These are phyloP conservation scores for Metschnikowia similis DNA, from an alignment of 805 yeast genomes.

Conservation along the genomic window DNA sequence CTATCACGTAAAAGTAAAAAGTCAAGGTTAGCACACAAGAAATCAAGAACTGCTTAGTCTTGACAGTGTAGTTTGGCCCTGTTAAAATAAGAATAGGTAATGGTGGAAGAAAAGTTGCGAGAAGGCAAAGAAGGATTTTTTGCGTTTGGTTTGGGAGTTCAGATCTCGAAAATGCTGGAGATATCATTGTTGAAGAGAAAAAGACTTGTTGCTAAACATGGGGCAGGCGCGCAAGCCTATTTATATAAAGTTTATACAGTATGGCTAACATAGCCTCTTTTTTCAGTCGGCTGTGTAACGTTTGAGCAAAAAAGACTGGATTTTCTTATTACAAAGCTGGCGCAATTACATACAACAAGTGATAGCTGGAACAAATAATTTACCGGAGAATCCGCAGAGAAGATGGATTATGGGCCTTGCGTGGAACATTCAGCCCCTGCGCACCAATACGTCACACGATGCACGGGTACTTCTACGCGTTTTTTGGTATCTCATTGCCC, in stretches of 20 bases:
- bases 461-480: no score
- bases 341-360: no score
- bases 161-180: conserved; percentile 10
- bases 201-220: not conserved
- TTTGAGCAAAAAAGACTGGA: not conserved
- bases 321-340: no score
- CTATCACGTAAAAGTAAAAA: conserved; percentile 26
- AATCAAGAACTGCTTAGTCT: conserved; percentile 32
- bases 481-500: no score
- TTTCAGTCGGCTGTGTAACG: not conserved
- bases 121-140: conserved; percentile 24
- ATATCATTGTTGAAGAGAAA: conserved; percentile 4
- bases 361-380: no score
- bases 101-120: conserved; percentile 37
- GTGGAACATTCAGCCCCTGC: no score
- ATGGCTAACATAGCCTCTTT: not conserved
- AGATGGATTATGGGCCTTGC: no score
- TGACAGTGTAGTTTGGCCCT: conserved; percentile 24
- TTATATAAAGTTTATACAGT: not conserved
- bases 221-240: not conserved
- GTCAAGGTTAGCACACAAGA: conserved; percentile 26
- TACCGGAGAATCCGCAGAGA: no score
- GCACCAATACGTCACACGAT: no score
- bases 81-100: conserved; percentile 32
- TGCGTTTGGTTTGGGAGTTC: conserved; percentile 16